A percentile compares a stretch with the other conserved stretches of the same genome.
phyloP scores from a whole-genome alignment of 2,329 filamentous ascomycete species.

The Scortechinia acanthostroma region DNA sequence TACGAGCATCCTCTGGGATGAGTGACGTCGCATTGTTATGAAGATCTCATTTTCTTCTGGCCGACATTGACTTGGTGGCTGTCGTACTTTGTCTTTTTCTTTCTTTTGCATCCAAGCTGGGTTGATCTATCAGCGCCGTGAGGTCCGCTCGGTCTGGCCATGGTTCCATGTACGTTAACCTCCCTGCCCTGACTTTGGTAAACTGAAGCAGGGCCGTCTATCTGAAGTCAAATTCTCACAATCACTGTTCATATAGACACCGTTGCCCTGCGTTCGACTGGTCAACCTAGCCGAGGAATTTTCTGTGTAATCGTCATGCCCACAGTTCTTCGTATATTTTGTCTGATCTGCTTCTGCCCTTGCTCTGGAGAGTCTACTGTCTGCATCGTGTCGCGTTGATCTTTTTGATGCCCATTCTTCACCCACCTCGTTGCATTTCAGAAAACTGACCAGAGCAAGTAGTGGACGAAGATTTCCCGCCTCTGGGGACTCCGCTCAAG shows the following conservation, averaged over 20 bases:
- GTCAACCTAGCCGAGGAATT: slow-evolving; percentile 8
- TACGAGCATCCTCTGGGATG: not conserved
- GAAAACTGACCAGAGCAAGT: not conserved
- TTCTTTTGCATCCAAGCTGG: slow-evolving; percentile 23
- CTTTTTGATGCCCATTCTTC: too few relatives aligned
- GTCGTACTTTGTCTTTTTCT: slow-evolving; percentile 8
- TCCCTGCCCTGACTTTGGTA: slow-evolving; percentile 28
- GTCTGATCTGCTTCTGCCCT: too few relatives aligned
- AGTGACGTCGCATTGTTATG: slow-evolving; percentile 19
- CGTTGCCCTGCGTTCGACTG: slow-evolving; percentile 10
- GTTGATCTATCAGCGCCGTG: slow-evolving; percentile 20
- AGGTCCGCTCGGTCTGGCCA: slow-evolving; percentile 22
- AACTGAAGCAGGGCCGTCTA: slow-evolving; percentile 24
- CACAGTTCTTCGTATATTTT: too few relatives aligned
- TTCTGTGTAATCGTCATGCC: slow-evolving; percentile 11
- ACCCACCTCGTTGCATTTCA: not conserved
- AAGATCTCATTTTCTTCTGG: slow-evolving; percentile 21
- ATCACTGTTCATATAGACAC: slow-evolving; percentile 28
- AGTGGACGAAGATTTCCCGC: slow-evolving; percentile 36
- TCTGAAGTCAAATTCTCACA: slow-evolving; percentile 34
- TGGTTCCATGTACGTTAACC: slow-evolving; percentile 36
- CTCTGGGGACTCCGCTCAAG: slow-evolving; percentile 24
- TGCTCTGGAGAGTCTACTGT: too few relatives aligned
- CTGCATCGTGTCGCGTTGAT: too few relatives aligned
- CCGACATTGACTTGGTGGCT: slow-evolving; percentile 7